A percentile compares a stretch with the other conserved stretches of the same genome.
These are phyloP conservation scores for Lizonia empirigonia DNA, from an alignment of 2,329 filamentous ascomycete species.

Conservation along the genomic window DNA sequence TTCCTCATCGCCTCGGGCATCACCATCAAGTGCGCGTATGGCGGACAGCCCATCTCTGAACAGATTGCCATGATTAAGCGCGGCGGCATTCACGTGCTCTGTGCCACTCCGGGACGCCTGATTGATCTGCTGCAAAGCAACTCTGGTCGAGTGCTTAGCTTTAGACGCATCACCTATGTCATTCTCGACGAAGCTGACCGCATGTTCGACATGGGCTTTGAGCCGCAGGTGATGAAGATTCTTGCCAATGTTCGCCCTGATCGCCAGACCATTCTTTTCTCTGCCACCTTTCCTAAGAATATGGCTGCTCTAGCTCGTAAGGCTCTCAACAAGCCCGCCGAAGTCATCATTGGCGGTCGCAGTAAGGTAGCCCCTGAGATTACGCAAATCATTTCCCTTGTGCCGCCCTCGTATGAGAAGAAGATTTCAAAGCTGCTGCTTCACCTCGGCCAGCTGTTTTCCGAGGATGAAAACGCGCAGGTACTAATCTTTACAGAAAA, in stretches of 20 bases:
- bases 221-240: conserved; percentile 97
- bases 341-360: conserved; percentile 89
- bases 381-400: conserved; percentile 86
- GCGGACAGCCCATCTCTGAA: conserved; percentile 93
- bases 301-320: conserved; percentile 92
- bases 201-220: conserved; percentile 99
- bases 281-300: conserved; percentile 91
- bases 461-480: conserved; percentile 85
- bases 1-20: conserved; percentile 87
- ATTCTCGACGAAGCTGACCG: conserved; percentile 97
- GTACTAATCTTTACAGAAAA: conserved; percentile 90
- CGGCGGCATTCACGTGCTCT: conserved; percentile 92
- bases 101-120: conserved; percentile 84
- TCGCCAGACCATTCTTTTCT: conserved; percentile 93
- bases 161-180: conserved; percentile 87
- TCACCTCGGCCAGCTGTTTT: conserved; percentile 84
- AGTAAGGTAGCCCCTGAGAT: conserved; percentile 74
- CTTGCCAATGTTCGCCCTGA: conserved; percentile 90
- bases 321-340: conserved; percentile 80
- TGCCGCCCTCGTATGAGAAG: conserved; percentile 60
- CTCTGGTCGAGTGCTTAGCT: conserved; percentile 89
- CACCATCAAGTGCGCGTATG: conserved; percentile 89
- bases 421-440: conserved; percentile 87
- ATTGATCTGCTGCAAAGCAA: conserved; percentile 95
- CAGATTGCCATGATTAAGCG: conserved; percentile 97